These are phyloP conservation scores for Clarireedia paspali DNA, from an alignment of 2,329 filamentous ascomycete genomes.

Conservation along the genomic window DNA sequence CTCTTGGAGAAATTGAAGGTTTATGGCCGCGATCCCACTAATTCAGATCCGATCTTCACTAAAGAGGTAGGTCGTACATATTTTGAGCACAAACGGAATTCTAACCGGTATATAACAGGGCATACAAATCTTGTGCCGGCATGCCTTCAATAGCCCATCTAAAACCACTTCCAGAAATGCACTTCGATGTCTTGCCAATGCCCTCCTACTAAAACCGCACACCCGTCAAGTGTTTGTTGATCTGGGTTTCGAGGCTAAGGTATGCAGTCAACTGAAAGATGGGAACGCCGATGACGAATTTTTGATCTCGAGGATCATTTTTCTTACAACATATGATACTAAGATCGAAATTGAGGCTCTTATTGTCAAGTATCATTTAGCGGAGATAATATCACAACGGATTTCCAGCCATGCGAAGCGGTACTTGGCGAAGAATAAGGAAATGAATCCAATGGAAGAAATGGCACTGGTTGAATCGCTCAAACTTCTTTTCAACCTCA, in stretches of 20 bases:
- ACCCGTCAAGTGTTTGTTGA: conserved; percentile 69
- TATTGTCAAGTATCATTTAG: conserved; percentile 58
- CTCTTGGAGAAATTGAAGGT: conserved; percentile 67
- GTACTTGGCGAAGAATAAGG: conserved; percentile 32
- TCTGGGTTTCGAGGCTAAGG: conserved; percentile 57
- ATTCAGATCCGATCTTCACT: conserved; percentile 81
- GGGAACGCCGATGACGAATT: conserved; percentile 82
- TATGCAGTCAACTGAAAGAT: conserved; percentile 63
- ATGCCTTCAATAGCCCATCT: conserved; percentile 64
- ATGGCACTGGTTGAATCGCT: conserved; percentile 78
- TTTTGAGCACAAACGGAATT: background rate
- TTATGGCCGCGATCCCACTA: conserved; percentile 61
- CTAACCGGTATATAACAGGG: conserved; percentile 44
- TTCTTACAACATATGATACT: conserved; percentile 72
- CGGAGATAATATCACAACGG: conserved; percentile 61
- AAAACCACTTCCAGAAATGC: conserved; percentile 63
- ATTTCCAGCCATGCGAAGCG: conserved; percentile 60
- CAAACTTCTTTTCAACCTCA: conserved; percentile 85
- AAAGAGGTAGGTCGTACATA: conserved; percentile 47
- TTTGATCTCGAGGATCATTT: conserved; percentile 68
- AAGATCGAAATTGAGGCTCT: conserved; percentile 58
- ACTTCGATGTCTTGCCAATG: conserved; percentile 77
- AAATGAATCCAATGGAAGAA: conserved; percentile 56
- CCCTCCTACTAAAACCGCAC: conserved; percentile 60
- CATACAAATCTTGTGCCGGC: conserved; percentile 61